Conservation (phyloP, 1,139 yeast genomes). For the Protomyces lactucae-debilis region DNA sequence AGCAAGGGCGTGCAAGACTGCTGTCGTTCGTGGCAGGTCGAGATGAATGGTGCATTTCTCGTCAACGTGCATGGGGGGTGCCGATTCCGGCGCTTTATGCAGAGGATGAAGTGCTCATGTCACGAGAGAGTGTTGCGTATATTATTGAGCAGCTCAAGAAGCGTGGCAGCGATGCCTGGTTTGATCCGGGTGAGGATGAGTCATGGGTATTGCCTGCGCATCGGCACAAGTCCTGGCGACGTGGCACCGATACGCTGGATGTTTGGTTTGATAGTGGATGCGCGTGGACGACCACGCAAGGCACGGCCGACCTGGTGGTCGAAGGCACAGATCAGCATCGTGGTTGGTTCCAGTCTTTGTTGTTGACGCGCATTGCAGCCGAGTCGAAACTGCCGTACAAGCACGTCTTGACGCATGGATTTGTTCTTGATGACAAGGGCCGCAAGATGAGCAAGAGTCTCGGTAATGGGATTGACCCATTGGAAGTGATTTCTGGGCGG, state of each 20-base stretch:
- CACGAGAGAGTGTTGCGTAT: conserved; percentile 49
- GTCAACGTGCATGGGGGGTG: conserved; percentile 98
- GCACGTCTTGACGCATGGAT: conserved; percentile 84
- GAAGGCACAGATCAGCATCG: conserved; percentile 98
- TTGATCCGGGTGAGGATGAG: conserved; percentile 46
- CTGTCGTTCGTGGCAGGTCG: conserved; percentile 68
- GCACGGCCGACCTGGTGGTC: conserved; percentile 67
- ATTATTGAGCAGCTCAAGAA: conserved; percentile 52
- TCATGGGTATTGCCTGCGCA: conserved; percentile 56
- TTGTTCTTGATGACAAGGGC: conserved; percentile 78
- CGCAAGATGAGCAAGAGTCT: conserved; percentile 90
- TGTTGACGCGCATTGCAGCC: conserved; percentile 66
- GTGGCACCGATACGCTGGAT: conserved; percentile 91
- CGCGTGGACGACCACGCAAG: conserved; percentile 67
- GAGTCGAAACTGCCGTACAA: conserved; percentile 57
- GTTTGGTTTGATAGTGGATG: conserved; percentile 99
- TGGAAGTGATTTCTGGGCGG: conserved; percentile 57
- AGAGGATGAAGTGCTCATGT: conserved; percentile 54
- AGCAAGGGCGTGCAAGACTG: conserved; percentile 64
- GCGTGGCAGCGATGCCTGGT: conserved; percentile 76
- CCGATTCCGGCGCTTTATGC: conserved; percentile 85
- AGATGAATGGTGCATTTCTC: conserved; percentile 94
- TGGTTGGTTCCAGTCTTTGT: conserved; percentile 97
- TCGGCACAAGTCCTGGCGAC: conserved; percentile 43
- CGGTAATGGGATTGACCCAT: conserved; percentile 75